These are phyloP conservation scores for Hygrocybe coccinea DNA, from an alignment of 768 basidiomycete species.

Conservation along the genomic window DNA sequence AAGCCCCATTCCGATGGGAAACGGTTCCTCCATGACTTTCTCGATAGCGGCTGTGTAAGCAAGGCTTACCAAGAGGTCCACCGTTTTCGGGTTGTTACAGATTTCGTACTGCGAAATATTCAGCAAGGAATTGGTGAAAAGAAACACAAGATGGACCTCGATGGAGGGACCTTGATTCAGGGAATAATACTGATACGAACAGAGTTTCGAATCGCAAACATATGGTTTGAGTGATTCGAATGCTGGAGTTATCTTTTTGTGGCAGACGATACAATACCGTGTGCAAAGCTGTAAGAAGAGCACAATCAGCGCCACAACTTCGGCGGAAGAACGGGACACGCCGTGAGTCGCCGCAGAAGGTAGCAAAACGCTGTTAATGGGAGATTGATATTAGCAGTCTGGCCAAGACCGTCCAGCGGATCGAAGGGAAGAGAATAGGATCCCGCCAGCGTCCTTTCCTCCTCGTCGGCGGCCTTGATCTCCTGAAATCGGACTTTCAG, in stretches of 20 bases:
- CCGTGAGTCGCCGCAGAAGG: slow-evolving; percentile 58
- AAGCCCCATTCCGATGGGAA: slow-evolving; percentile 57
- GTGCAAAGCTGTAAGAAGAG: slow-evolving; percentile 50
- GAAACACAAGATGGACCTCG: slow-evolving; percentile 41
- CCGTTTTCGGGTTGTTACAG: slow-evolving; percentile 53
- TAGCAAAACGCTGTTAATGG: slow-evolving; percentile 62
- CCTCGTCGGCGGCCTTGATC: slow-evolving; percentile 40
- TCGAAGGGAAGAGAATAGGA: slow-evolving; percentile 52
- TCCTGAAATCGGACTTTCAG: slow-evolving; percentile 19
- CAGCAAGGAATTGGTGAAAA: neutral
- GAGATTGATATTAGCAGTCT: slow-evolving; percentile 46
- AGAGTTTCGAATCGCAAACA: slow-evolving; percentile 62
- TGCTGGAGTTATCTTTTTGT: slow-evolving; percentile 47
- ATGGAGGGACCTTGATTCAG: slow-evolving; percentile 63
- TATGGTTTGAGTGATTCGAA: slow-evolving; percentile 68
- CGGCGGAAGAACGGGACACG: slow-evolving; percentile 16
- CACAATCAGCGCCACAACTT: neutral
- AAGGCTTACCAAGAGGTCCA: slow-evolving; percentile 67
- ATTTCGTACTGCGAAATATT: slow-evolving; percentile 57
- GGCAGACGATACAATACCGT: slow-evolving; percentile 69
- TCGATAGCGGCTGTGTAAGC: slow-evolving; percentile 55
- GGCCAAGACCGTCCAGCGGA: slow-evolving; percentile 35
- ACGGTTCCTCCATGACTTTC: slow-evolving; percentile 48
- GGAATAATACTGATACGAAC: slow-evolving; percentile 64
- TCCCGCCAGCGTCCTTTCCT: slow-evolving; percentile 35